These are phyloP conservation scores for Termitomyces heimii DNA, from an alignment of 768 basidiomycete species.

Conservation along the genomic window DNA sequence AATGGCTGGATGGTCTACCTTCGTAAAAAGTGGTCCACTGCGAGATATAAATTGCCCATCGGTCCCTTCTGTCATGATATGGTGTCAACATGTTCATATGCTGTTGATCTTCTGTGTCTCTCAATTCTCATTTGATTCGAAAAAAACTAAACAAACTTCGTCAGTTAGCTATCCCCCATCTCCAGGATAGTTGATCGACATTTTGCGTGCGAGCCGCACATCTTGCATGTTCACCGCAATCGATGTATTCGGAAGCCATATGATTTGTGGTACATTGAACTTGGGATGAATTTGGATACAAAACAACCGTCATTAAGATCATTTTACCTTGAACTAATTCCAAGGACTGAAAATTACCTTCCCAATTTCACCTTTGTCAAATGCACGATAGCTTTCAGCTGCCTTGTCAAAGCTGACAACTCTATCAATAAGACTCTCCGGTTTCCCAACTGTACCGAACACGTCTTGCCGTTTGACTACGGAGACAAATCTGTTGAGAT, in stretches of 20 bases:
- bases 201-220: neutral
- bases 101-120: too few species aligned
- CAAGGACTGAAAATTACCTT: conserved; percentile 78
- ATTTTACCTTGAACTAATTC: conserved; percentile 24
- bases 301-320: neutral
- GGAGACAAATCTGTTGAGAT: neutral
- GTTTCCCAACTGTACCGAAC: conserved; percentile 63
- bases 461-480: conserved; percentile 63
- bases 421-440: conserved; percentile 59
- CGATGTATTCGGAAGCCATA: neutral
- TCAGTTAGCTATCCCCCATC: too few species aligned
- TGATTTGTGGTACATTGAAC: neutral
- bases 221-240: neutral
- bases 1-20: too few species aligned
- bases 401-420: conserved; percentile 59
- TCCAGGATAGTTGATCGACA: neutral
- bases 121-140: too few species aligned
- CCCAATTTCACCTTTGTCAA: conserved; percentile 68
- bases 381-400: conserved; percentile 51
- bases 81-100: too few species aligned
- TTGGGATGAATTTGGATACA: too few species aligned
- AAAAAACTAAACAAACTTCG: too few species aligned
- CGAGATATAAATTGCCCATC: too few species aligned
- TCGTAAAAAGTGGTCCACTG: too few species aligned
- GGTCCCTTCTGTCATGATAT: too few species aligned